Conservation (phyloP, 1,284 basidiomycete genomes). For the Rhodotorula sp. region DNA sequence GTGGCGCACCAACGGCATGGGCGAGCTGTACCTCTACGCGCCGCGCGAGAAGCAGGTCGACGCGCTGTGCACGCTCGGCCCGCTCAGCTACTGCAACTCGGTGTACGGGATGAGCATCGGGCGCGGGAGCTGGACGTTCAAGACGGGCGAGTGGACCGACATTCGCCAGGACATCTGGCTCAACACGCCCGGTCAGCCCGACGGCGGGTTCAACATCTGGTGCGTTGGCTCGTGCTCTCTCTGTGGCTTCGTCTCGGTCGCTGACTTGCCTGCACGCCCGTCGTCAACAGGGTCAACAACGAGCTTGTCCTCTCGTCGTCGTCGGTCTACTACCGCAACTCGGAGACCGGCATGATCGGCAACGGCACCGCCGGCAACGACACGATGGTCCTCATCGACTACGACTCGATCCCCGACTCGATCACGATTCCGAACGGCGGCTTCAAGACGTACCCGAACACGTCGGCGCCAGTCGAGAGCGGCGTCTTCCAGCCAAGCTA, state of each 20-base stretch:
- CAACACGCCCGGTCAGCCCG: conserved; percentile 63
- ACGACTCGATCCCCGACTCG: conserved; percentile 30
- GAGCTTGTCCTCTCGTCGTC: conserved; percentile 40
- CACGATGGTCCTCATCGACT: conserved; percentile 20
- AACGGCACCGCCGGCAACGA: conserved; percentile 12
- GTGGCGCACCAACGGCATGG: conserved; percentile 41
- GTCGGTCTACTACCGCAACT: conserved; percentile 45
- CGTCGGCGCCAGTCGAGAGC: neutral
- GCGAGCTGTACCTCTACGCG: conserved; percentile 58
- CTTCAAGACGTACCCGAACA: conserved; percentile 13
- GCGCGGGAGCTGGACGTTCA: conserved; percentile 69
- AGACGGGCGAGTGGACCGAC: conserved; percentile 66
- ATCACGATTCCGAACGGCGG: conserved; percentile 38
- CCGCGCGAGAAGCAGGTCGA: conserved; percentile 55
- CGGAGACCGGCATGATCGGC: conserved; percentile 15
- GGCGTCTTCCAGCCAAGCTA: conserved; percentile 7
- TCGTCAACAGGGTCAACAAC: conserved; percentile 37
- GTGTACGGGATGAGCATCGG: conserved; percentile 70
- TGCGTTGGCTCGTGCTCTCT: neutral
- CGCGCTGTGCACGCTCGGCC: conserved; percentile 59
- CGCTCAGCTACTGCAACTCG: conserved; percentile 63
- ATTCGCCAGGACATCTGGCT: conserved; percentile 65
- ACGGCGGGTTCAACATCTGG: conserved; percentile 46
- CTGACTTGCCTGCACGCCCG: neutral
- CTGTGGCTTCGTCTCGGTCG: neutral